A percentile compares a stretch with the other conserved stretches of the same genome.
phyloP scores from a whole-genome alignment of 1,139 yeast genomes.

The Williopsis jadinii region DNA sequence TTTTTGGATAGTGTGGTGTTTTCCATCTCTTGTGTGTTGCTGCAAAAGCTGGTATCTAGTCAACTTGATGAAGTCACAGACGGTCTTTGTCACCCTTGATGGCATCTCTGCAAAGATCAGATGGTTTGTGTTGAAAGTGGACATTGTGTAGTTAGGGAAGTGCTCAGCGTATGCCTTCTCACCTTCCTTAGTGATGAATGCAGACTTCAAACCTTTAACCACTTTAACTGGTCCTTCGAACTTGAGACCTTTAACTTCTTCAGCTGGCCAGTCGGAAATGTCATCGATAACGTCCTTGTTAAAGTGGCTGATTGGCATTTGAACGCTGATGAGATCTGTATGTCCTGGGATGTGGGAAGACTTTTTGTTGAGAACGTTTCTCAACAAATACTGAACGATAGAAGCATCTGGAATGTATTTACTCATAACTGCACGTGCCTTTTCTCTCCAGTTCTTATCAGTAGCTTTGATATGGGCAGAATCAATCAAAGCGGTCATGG shows the following conservation, averaged over 20 bases:
- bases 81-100: constrained; percentile 26
- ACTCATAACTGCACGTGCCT: constrained; percentile 18
- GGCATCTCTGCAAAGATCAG: constrained; percentile 39
- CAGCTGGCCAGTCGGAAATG: constrained; percentile 38
- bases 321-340: constrained; percentile 21
- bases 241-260: constrained; percentile 18
- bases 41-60: constrained; percentile 16
- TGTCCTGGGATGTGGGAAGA: constrained; percentile 16
- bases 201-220: constrained; percentile 33
- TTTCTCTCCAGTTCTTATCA: constrained; percentile 28
- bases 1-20: constrained; percentile 1
- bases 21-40: constrained; percentile 10
- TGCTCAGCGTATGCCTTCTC: constrained; percentile 28
- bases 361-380: constrained; percentile 17
- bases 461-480: constrained; percentile 12
- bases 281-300: constrained; percentile 25
- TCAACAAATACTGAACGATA: constrained; percentile 22
- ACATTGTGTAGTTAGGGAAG: constrained; percentile 29
- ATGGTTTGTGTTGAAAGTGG: constrained; percentile 37
- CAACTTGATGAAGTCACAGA: constrained; percentile 22
- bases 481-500: constrained; percentile 16
- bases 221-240: constrained; percentile 35
- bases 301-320: constrained; percentile 26
- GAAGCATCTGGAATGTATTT: constrained; percentile 25
- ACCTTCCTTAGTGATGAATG: constrained; percentile 30